phyloP scores from a whole-genome alignment of 2,329 filamentous ascomycete genomes.

The Fonsecaea pedrosoi region DNA sequence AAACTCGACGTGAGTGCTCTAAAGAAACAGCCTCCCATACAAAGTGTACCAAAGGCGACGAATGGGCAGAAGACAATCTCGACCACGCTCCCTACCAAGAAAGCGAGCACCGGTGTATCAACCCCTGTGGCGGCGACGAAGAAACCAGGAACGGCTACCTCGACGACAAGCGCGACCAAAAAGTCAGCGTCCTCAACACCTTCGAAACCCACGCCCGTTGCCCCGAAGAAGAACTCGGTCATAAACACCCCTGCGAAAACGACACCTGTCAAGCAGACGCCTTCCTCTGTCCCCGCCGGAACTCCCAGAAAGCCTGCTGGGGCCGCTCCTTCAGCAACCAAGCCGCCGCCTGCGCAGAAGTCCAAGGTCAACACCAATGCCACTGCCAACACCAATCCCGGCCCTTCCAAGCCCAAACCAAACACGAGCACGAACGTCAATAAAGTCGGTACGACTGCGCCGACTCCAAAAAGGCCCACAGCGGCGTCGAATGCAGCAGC shows the following conservation, averaged over 20 bases:
- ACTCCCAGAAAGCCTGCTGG: neutral
- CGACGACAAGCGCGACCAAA: neutral
- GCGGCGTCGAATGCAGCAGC: neutral
- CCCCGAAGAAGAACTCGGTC: neutral
- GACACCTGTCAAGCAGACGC: neutral
- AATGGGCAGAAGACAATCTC: constrained; percentile 10
- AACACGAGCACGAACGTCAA: neutral
- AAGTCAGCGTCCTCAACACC: neutral
- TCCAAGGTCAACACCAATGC: constrained; percentile 1
- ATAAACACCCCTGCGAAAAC: neutral
- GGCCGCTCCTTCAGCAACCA: neutral
- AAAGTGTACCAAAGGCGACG: constrained; percentile 13
- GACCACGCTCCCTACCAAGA: constrained; percentile 5
- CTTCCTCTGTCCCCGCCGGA: neutral
- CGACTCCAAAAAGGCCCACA: neutral
- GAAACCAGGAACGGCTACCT: neutral
- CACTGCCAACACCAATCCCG: neutral
- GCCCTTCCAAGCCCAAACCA: constrained; percentile 4
- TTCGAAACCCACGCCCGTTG: neutral
- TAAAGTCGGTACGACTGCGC: neutral
- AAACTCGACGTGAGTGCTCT: neutral
- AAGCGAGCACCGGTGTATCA: neutral
- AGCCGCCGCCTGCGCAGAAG: neutral
- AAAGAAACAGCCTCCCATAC: neutral
- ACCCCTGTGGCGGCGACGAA: neutral